phyloP scores from a whole-genome alignment of 495 filamentous ascomycete species.

The Penicillium flavigenum region DNA sequence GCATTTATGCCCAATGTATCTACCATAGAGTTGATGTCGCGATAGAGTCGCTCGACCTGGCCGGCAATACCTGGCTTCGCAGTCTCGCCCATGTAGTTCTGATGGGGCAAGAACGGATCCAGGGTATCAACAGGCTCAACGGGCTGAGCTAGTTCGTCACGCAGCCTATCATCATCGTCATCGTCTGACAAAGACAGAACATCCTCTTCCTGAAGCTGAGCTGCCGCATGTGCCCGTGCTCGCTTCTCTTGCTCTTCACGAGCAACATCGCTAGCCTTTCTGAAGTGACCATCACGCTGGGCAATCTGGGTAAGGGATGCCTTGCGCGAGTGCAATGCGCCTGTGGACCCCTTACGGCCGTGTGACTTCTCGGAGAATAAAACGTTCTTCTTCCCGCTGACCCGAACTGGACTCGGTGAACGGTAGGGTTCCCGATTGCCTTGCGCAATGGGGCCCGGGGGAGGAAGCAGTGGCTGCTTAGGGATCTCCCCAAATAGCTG shows the following conservation, averaged over 20 bases:
- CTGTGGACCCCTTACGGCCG: slow-evolving; percentile 49
- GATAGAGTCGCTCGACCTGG: slow-evolving; percentile 81
- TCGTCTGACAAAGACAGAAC: slow-evolving; percentile 53
- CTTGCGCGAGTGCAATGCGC: slow-evolving; percentile 41
- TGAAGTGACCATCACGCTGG: slow-evolving; percentile 31
- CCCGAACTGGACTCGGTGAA: slow-evolving; percentile 76
- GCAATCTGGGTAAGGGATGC: slow-evolving; percentile 39
- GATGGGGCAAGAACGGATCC: slow-evolving; percentile 64
- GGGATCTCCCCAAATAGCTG: slow-evolving; percentile 67
- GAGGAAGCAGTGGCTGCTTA: slow-evolving; percentile 55
- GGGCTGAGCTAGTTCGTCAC: slow-evolving; percentile 53
- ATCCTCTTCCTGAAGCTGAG: slow-evolving; percentile 42
- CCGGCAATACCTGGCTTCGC: slow-evolving; percentile 63
- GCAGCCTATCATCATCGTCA: slow-evolving; percentile 62
- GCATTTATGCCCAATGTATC: slow-evolving; percentile 88
- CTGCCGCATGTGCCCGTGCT: slow-evolving; percentile 27
- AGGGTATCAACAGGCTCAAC: slow-evolving; percentile 53
- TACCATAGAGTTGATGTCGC: slow-evolving; percentile 95
- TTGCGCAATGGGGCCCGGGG: slow-evolving; percentile 45
- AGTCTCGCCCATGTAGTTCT: slow-evolving; percentile 63
- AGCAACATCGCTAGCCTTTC: slow-evolving; percentile 26
- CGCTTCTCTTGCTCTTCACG: slow-evolving; percentile 39
- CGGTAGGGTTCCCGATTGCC: slow-evolving; percentile 57
- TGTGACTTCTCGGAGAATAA: slow-evolving; percentile 46
- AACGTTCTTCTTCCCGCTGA: slow-evolving; percentile 43